Percentiles rank a stretch among this genome's conserved stretches.
phyloP scores from a whole-genome alignment of 257 asterid genomes.

The Anisodus tanguticus region DNA sequence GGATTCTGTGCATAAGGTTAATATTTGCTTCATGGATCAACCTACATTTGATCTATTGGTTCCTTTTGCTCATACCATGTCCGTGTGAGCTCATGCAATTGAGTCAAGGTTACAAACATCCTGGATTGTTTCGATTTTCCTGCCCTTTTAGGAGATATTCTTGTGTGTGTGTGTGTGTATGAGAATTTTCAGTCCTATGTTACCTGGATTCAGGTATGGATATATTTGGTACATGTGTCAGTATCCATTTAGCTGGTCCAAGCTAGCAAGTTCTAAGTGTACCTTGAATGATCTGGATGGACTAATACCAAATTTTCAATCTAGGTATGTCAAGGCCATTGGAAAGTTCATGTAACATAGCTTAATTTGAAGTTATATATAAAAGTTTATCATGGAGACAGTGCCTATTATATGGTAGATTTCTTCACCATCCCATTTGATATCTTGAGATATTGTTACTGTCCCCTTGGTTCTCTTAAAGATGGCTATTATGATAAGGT shows the following conservation, averaged over 20 bases:
- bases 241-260: background rate
- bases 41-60: background rate
- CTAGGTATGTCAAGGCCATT: background rate
- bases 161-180: background rate
- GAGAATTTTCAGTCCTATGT: slow-evolving; percentile 5
- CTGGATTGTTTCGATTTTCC: background rate
- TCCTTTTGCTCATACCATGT: slow-evolving; percentile 19
- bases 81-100: background rate
- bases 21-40: background rate
- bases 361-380: background rate
- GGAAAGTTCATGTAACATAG: background rate
- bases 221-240: background rate
- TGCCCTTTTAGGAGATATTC: background rate
- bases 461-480: background rate
- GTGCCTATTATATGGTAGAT: slow-evolving; percentile 7
- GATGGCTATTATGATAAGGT: background rate
- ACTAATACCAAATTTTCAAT: background rate
- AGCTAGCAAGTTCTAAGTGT: background rate
- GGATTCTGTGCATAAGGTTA: slow-evolving; percentile 20
- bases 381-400: background rate
- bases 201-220: background rate
- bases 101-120: background rate
- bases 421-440: background rate
- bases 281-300: background rate
- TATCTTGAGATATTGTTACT: background rate